Conservation (phyloP, 345 rosid species). For the Pseudoturritis turrita region DNA sequence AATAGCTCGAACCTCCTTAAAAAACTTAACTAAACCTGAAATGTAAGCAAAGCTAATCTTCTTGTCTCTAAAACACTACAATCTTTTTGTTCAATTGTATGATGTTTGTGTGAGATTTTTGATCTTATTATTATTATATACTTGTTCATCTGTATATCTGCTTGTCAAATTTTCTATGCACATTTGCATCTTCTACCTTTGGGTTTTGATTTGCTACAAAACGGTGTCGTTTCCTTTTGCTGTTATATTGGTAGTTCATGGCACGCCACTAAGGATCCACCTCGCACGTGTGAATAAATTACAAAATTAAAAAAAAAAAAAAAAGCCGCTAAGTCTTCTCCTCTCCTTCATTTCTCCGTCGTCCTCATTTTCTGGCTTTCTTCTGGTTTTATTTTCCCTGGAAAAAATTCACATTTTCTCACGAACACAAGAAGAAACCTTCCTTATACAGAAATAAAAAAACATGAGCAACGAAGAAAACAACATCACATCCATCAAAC, state of each 20-base stretch:
- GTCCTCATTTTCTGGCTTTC: conserved; percentile 21
- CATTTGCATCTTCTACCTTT: background rate
- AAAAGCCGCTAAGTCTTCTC: conserved; percentile 19
- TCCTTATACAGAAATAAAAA: background rate
- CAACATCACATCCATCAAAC: conserved; percentile 3
- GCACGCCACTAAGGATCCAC: conserved; percentile 18
- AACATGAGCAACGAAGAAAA: conserved; percentile 25
- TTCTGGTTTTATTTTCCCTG: background rate
- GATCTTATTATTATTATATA: background rate
- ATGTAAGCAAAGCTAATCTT: conserved; percentile 11
- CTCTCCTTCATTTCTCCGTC: conserved; percentile 20
- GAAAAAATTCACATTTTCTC: background rate
- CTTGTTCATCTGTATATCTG: background rate
- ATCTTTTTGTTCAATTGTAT: conserved; percentile 6
- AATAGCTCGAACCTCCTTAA: background rate
- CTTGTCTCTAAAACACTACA: background rate
- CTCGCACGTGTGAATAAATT: conserved; percentile 4
- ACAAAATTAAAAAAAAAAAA: background rate
- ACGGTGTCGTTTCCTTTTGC: background rate
- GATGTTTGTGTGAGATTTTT: background rate
- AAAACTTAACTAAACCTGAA: background rate
- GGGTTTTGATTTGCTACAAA: background rate
- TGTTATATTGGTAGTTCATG: conserved; percentile 6
- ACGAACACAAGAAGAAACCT: background rate
- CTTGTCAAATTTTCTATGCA: background rate